These are phyloP conservation scores for Neurospora intermedia DNA, from an alignment of 495 filamentous ascomycete species.

Conservation along the genomic window DNA sequence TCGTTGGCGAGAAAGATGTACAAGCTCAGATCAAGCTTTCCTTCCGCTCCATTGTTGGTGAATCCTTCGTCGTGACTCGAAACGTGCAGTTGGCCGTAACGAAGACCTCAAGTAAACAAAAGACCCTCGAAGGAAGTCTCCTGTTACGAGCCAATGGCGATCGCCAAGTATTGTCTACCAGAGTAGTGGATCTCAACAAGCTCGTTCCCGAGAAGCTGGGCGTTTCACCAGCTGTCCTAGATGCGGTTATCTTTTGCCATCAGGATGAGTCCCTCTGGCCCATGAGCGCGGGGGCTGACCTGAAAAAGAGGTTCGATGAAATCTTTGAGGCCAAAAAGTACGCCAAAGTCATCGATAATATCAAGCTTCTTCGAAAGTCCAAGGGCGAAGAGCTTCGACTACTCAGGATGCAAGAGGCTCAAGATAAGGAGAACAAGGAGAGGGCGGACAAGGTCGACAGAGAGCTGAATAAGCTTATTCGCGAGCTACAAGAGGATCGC, in stretches of 20 bases:
- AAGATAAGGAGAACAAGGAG: constrained; percentile 77
- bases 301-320: constrained; percentile 94
- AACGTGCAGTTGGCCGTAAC: constrained; percentile 79
- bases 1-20: constrained; percentile 84
- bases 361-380: constrained; percentile 74
- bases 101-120: constrained; percentile 58
- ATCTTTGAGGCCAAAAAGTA: constrained; percentile 97
- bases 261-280: constrained; percentile 98
- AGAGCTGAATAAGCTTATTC: constrained; percentile 49
- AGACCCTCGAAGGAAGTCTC: constrained; percentile 72
- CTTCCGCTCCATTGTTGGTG: constrained; percentile 65
- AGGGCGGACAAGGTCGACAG: constrained; percentile 63
- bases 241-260: constrained; percentile 95
- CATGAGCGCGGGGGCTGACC: constrained; percentile 72
- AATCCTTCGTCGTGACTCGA: constrained; percentile 68
- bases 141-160: constrained; percentile 73
- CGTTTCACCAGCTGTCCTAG: constrained; percentile 80
- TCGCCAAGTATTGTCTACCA: constrained; percentile 60
- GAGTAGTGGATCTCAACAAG: constrained; percentile 67
- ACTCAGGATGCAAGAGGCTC: constrained; percentile 59
- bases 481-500: constrained; percentile 62
- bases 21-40: constrained; percentile 82
- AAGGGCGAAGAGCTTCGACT: constrained; percentile 64
- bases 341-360: constrained; percentile 91
- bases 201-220: constrained; percentile 81